Evolutionary conservation across 225 moss, liverwort and hornwort species (phyloP).

Genomic region (Anthoceros angustus): DNA sequence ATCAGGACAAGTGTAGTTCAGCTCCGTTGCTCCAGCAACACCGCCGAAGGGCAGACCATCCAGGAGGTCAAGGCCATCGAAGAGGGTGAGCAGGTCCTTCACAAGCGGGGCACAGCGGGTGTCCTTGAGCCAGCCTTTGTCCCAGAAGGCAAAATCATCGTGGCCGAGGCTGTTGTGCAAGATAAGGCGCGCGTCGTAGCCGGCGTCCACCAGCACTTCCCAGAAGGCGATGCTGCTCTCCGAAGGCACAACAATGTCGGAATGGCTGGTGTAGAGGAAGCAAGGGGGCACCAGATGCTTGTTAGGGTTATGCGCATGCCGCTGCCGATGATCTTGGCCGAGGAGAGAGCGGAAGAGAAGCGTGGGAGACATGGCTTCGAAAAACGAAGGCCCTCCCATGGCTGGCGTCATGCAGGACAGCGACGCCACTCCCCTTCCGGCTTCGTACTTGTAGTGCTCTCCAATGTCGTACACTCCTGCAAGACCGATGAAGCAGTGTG

Average conservation of each 20-base stretch:
- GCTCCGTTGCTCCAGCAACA: not conserved
- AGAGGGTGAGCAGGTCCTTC: not conserved
- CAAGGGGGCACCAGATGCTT: not conserved
- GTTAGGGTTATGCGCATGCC: not conserved
- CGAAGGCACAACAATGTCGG: not conserved
- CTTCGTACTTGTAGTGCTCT: conserved; percentile 73
- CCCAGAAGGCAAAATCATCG: conserved; percentile 2
- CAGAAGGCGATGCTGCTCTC: not conserved
- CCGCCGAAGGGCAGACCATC: not conserved
- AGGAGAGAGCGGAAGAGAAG: conserved; percentile 48
- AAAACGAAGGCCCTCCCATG: conserved; percentile 41
- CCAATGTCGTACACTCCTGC: conserved; percentile 76
- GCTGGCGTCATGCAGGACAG: conserved; percentile 72
- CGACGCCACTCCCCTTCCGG: conserved; percentile 42
- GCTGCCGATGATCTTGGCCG: conserved; percentile 6
- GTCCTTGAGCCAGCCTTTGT: not conserved
- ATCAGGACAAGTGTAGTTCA: not conserved
- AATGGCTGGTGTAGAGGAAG: not conserved
- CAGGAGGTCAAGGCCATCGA: not conserved
- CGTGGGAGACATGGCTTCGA: conserved; percentile 62
- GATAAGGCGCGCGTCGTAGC: not conserved
- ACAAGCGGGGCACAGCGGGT: not conserved
- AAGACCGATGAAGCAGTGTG: conserved; percentile 47
- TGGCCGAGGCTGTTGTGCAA: not conserved
- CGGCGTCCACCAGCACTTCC: not conserved